phyloP scores from a whole-genome alignment of 495 filamentous ascomycete species.

The Lasiosphaeria miniovina region DNA sequence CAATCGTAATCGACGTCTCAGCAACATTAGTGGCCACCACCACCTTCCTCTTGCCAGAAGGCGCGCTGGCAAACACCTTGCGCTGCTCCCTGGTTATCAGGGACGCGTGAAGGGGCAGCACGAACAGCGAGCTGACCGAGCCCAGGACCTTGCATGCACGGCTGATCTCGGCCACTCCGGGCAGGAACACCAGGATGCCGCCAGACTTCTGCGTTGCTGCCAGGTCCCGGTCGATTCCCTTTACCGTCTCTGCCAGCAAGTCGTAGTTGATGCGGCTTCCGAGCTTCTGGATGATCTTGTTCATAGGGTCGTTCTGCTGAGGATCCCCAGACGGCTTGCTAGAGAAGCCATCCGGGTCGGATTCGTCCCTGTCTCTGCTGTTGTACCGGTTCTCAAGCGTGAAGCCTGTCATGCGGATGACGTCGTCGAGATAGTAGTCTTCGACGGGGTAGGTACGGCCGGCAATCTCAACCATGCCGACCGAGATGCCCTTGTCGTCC shows the following conservation, averaged over 20 bases:
- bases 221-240: constrained; percentile 73
- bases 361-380: constrained; percentile 18
- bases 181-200: constrained; percentile 91
- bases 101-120: constrained; percentile 88
- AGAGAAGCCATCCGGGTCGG: constrained; percentile 27
- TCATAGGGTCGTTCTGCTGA: constrained; percentile 45
- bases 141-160: constrained; percentile 70
- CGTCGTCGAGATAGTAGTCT: constrained; percentile 88
- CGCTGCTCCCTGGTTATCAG: constrained; percentile 82
- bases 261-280: constrained; percentile 93
- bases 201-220: constrained; percentile 58
- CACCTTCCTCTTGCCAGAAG: constrained; percentile 80
- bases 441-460: constrained; percentile 87
- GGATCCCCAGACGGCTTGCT: constrained; percentile 33
- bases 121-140: constrained; percentile 66
- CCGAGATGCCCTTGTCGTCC: constrained; percentile 47
- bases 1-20: constrained; percentile 97
- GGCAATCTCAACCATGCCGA: constrained; percentile 78
- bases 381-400: constrained; percentile 38
- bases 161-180: constrained; percentile 82
- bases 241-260: constrained; percentile 73
- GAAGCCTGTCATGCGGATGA: constrained; percentile 77
- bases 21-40: constrained; percentile 95
- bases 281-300: constrained; percentile 66
- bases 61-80: constrained; percentile 75